phyloP scores from a whole-genome alignment of 192 early-diverging fungal species.

The Coemansia sp. region DNA sequence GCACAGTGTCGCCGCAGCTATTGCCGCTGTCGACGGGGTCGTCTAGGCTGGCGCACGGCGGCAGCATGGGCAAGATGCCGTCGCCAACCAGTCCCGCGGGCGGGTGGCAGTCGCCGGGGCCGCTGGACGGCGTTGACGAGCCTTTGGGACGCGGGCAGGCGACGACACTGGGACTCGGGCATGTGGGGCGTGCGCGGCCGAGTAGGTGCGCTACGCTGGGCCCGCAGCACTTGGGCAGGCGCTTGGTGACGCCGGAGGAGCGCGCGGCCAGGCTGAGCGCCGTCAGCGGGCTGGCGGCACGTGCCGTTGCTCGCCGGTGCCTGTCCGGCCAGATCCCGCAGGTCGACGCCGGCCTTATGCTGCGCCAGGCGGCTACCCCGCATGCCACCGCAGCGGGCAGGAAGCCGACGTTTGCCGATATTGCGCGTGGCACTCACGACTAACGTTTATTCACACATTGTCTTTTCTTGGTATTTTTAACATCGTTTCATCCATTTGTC shows the following conservation, averaged over 20 bases:
- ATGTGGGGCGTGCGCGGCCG: neutral
- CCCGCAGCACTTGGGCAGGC: slow-evolving; percentile 13
- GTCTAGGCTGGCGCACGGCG: neutral
- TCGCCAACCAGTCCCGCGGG: slow-evolving; percentile 28
- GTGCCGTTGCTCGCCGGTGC: slow-evolving; percentile 47
- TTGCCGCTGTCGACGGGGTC: slow-evolving; percentile 10
- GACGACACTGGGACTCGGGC: slow-evolving; percentile 24
- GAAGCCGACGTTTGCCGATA: slow-evolving; percentile 34
- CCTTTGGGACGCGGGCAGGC: slow-evolving; percentile 1
- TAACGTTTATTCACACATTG: neutral
- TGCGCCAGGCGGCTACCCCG: slow-evolving; percentile 16
- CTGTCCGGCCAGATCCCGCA: slow-evolving; percentile 44
- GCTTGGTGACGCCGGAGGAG: slow-evolving; percentile 44
- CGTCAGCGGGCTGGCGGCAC: slow-evolving; percentile 51
- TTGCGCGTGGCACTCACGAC: slow-evolving; percentile 28
- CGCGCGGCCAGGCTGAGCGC: slow-evolving; percentile 41
- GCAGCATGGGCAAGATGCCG: slow-evolving; percentile 19
- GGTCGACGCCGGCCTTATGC: slow-evolving; percentile 27
- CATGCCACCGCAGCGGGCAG: neutral
- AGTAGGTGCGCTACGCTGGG: slow-evolving; percentile 34
- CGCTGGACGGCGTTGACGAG: slow-evolving; percentile 4
- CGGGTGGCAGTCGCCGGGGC: neutral
- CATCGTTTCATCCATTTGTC: neutral
- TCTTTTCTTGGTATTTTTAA: slow-evolving; percentile 4
- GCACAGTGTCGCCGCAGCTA: slow-evolving; percentile 20